Evolutionary conservation across 371 early-diverging fungal species (phyloP).

Genomic region (Lichtheimia ornata): DNA sequence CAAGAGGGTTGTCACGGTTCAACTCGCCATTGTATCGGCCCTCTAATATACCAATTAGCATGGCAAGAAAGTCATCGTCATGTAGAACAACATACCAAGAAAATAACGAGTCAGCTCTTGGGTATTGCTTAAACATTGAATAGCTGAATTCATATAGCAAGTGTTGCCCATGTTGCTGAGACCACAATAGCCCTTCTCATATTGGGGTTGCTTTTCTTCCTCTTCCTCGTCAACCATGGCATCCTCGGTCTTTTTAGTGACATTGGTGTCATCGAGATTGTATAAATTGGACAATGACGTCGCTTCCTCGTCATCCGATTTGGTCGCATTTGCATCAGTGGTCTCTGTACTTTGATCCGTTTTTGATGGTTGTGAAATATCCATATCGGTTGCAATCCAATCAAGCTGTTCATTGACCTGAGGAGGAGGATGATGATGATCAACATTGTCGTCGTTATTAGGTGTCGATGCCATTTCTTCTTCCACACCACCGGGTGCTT

Average conservation of each 20-base stretch:
- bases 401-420: too few relatives aligned
- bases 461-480: too few relatives aligned
- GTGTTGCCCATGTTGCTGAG: constrained; percentile 85
- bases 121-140: constrained; percentile 79
- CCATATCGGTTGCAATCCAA: too few relatives aligned
- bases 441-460: too few relatives aligned
- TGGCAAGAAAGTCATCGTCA: not conserved
- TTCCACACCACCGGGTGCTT: too few relatives aligned
- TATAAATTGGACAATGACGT: not conserved
- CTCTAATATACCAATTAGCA: constrained; percentile 15
- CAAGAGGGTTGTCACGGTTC: constrained; percentile 56
- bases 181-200: constrained; percentile 57
- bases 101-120: constrained; percentile 65
- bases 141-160: constrained; percentile 85
- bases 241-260: not conserved
- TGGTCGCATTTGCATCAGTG: not conserved
- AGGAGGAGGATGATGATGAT: too few relatives aligned
- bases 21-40: constrained; percentile 47
- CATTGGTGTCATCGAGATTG: not conserved
- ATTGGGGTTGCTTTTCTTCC: not conserved
- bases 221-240: not conserved
- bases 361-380: constrained; percentile 1
- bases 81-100: constrained; percentile 24
- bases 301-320: not conserved
- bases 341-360: not conserved